Conservation (phyloP, 1,284 basidiomycete genomes). For the Cryptococcus sp. region DNA sequence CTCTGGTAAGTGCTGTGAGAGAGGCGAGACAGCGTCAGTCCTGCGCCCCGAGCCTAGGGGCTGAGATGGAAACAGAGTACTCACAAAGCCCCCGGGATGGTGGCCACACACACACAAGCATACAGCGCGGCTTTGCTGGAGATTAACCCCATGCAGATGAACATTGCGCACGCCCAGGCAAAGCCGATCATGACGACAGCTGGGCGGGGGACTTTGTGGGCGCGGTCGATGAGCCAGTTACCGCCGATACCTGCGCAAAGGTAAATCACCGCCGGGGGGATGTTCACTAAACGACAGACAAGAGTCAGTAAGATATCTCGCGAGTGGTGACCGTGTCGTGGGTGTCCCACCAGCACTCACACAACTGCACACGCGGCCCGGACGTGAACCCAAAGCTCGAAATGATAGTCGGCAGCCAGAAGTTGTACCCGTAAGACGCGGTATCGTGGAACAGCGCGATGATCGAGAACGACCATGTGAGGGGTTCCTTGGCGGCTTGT, state of each 20-base stretch:
- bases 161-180: constrained; percentile 2
- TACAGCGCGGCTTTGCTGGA: constrained; percentile 19
- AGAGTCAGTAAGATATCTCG: not conserved
- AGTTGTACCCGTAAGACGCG: constrained; percentile 15
- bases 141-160: constrained; percentile 20
- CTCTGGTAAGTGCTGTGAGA: not conserved
- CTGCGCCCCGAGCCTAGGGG: too few relatives aligned
- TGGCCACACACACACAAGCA: constrained; percentile 18
- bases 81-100: not conserved
- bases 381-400: constrained; percentile 13
- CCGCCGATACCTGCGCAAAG: constrained; percentile 5
- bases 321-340: too few relatives aligned
- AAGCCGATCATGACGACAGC: constrained; percentile 3
- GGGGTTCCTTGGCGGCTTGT: constrained; percentile 13
- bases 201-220: constrained; percentile 12
- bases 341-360: too few relatives aligned
- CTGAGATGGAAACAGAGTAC: too few relatives aligned
- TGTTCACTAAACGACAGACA: constrained; percentile 12
- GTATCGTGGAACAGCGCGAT: constrained; percentile 10
- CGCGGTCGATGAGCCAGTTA: constrained; percentile 13
- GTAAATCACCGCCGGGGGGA: constrained; percentile 16
- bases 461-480: constrained; percentile 14
- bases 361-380: too few relatives aligned
- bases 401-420: constrained; percentile 26
- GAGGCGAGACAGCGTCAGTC: not conserved